Conservation (phyloP, 441 rosid genomes). For the Iberis amara region DNA sequence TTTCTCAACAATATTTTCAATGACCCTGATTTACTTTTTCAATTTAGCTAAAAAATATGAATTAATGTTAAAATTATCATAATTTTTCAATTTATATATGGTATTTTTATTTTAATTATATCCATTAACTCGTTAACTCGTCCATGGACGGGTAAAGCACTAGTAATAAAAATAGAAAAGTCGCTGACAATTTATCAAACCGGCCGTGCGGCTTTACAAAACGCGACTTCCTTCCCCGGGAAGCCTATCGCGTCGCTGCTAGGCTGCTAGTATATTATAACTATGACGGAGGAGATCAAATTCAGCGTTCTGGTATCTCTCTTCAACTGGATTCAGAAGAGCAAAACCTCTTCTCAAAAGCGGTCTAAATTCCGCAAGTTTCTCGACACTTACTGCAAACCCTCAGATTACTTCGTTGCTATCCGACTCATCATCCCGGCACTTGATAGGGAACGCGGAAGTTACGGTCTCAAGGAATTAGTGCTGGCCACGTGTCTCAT, state of each 20-base stretch:
- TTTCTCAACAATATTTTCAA: too few relatives aligned
- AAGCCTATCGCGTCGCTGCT: conserved; percentile 16
- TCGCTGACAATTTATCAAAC: not conserved
- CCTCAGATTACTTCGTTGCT: conserved; percentile 66
- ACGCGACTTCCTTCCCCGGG: conserved; percentile 27
- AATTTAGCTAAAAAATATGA: too few relatives aligned
- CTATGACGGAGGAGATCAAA: conserved; percentile 54
- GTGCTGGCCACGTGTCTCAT: conserved; percentile 78
- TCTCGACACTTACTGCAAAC: conserved; percentile 75
- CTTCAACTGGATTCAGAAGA: conserved; percentile 83
- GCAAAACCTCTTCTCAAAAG: conserved; percentile 57
- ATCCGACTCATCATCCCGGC: conserved; percentile 72
- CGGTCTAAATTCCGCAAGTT: conserved; percentile 92
- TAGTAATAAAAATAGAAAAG: not conserved
- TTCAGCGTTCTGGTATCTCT: conserved; percentile 71
- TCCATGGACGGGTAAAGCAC: too few relatives aligned
- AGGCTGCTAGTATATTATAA: not conserved
- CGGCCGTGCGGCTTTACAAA: conserved; percentile 16
- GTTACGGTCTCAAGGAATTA: conserved; percentile 84
- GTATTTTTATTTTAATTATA: too few relatives aligned
- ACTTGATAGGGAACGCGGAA: conserved; percentile 86
- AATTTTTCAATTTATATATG: too few relatives aligned
- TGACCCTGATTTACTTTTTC: too few relatives aligned
- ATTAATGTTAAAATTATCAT: too few relatives aligned
- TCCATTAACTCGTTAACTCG: too few relatives aligned